Conservation (phyloP, 352 stramenopile species). For the Phytopythium montanum region DNA sequence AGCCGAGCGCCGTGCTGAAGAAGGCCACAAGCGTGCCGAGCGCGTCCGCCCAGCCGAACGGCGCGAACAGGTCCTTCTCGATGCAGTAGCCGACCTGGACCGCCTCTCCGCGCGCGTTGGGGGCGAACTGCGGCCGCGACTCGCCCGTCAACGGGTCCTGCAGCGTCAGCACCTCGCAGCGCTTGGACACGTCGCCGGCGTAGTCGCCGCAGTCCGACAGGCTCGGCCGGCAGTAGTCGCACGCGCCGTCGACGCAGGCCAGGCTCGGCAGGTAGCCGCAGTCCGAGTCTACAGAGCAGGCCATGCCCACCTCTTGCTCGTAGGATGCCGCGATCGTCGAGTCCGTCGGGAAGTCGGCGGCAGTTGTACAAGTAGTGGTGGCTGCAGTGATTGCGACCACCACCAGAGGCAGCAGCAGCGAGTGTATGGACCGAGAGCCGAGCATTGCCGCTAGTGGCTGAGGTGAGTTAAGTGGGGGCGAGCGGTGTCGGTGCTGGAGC, state of each 20-base stretch:
- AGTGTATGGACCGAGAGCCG: neutral
- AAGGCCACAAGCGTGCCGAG: conserved; percentile 69
- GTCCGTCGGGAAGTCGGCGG: conserved; percentile 4
- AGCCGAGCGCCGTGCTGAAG: conserved; percentile 85
- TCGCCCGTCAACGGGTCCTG: conserved; percentile 30
- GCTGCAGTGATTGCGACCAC: neutral
- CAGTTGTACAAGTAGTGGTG: conserved; percentile 4
- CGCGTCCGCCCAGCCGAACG: conserved; percentile 69
- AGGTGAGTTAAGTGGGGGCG: too few relatives aligned
- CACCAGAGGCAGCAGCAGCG: neutral
- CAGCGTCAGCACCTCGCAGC: conserved; percentile 43
- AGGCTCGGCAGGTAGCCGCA: conserved; percentile 76
- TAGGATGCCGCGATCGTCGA: conserved; percentile 18
- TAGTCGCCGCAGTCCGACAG: conserved; percentile 51
- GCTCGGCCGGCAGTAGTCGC: conserved; percentile 52
- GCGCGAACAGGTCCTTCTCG: conserved; percentile 79
- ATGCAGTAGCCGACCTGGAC: conserved; percentile 61
- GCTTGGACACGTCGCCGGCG: conserved; percentile 48
- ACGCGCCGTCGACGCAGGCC: conserved; percentile 65
- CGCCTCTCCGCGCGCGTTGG: conserved; percentile 28
- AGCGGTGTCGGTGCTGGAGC: too few relatives aligned
- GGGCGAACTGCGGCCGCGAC: conserved; percentile 27
- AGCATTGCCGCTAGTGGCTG: neutral
- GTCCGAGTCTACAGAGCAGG: conserved; percentile 45
- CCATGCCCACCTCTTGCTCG: conserved; percentile 34